phyloP scores from a whole-genome alignment of 108 stramenopile species.

The Poteriospumella lacustris region DNA sequence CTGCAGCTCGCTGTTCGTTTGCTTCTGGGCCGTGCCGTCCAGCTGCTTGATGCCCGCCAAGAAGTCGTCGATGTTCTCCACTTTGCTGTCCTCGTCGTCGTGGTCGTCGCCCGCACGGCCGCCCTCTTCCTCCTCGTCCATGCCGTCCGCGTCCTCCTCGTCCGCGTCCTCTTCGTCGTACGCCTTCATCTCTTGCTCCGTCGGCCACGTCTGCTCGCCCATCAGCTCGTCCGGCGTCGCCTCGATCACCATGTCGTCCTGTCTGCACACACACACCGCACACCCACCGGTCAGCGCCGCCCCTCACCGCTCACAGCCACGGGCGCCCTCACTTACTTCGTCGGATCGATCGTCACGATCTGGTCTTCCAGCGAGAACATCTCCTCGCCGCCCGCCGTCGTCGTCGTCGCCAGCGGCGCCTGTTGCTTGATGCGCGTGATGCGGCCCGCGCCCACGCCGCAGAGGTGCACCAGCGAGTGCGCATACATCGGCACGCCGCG shows the following conservation, averaged over 20 bases:
- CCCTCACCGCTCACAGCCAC: too few relatives aligned
- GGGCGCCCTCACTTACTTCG: too few relatives aligned
- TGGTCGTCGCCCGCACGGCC: slow-evolving; percentile 45
- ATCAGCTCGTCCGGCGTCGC: slow-evolving; percentile 82
- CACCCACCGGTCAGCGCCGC: too few relatives aligned
- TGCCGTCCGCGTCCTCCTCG: background rate
- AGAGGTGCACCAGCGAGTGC: slow-evolving; percentile 67
- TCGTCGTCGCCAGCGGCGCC: too few relatives aligned
- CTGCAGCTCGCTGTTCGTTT: slow-evolving; percentile 53
- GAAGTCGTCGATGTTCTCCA: background rate
- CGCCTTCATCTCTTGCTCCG: slow-evolving; percentile 71
- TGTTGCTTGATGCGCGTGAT: slow-evolving; percentile 51
- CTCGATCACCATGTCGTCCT: slow-evolving; percentile 74
- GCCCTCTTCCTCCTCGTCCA: slow-evolving; percentile 30
- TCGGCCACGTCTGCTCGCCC: slow-evolving; percentile 97
- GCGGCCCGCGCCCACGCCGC: background rate
- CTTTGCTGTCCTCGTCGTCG: slow-evolving; percentile 37
- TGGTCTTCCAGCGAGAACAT: too few relatives aligned
- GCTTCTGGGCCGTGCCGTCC: slow-evolving; percentile 71
- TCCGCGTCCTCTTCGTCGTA: slow-evolving; percentile 33
- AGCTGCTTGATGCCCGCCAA: slow-evolving; percentile 44
- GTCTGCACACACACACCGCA: too few relatives aligned
- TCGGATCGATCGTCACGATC: too few relatives aligned
- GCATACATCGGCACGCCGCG: slow-evolving; percentile 78
- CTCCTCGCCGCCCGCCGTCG: too few relatives aligned